Base-by-base conservation (phyloP, 768 basidiomycete genomes). In the Termitomyces sp. region DNA sequence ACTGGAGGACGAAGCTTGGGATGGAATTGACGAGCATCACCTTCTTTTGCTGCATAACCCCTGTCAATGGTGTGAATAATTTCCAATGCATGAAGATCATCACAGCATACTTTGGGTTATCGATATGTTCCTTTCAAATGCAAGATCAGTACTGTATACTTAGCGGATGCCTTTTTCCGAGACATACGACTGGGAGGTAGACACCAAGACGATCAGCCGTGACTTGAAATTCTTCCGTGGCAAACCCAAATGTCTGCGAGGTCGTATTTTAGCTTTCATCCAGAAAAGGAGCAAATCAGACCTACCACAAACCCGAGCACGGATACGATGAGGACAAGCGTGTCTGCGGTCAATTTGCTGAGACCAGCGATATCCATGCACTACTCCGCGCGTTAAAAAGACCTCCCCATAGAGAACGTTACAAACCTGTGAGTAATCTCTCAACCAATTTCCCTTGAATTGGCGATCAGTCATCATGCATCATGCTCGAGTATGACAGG, bases 1-100 rank as follows among this genome's bases (percentile, higher is more conserved):
- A 93, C 87, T 2, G 91, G 92, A 12, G 87, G 87, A 47, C 92
- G 83, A 46, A 93, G 82, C 57, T 87, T 84, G 2, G 84, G 82
- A 70, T 94, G 85, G 68, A 84, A 86, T 64, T 76, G 76, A 59
- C 91, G 83, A 1, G 91, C 86, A 70, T 93, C 91, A 32, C 87
- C 85, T 72, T 82, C 87, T 69, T 79, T 83, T 73, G 75, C 85
- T 4, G 77, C 88, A 71, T 91, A 90, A 15, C 88, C 88, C 69
- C 85, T 88, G 65, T 2, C 34, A 45, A 32, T 38, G 15, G 32
- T 14, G 15, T 65, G 20, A 54, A 25, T 52, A 15, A 40, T 46
- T 14, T 57, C 38, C 40, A 8, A 47, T 36, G 9, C 1, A 49
- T 34, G 2, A 17, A 12, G n/a, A 25, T 5, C n/a, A 51, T 31